Conservation (phyloP, 2,329 filamentous ascomycete genomes). For the Elsinoe australis region DNA sequence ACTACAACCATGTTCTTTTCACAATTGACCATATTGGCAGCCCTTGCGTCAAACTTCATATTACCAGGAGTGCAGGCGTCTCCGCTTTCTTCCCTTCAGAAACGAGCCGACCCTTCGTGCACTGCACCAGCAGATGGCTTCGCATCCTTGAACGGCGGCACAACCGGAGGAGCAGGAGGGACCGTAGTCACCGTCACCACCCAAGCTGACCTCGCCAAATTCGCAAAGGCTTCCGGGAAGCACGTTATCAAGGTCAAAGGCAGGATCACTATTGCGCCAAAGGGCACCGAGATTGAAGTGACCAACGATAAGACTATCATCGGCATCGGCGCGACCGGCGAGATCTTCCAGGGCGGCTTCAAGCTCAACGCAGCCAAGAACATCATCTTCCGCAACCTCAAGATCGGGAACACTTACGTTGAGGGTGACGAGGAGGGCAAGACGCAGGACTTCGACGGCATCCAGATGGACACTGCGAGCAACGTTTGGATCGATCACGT, state of each 20-base stretch:
- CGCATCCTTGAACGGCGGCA: conserved; percentile 24
- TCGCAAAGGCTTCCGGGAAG: conserved; percentile 22
- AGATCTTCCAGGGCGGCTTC: conserved; percentile 23
- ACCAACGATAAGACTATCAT: conserved; percentile 25
- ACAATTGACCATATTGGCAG: not conserved
- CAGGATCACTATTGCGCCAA: conserved; percentile 20
- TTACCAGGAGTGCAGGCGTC: not conserved
- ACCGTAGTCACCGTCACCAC: conserved; percentile 22
- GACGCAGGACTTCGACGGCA: conserved; percentile 24
- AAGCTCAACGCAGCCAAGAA: conserved; percentile 22
- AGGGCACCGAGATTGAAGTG: conserved; percentile 23
- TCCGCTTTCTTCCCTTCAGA: not conserved
- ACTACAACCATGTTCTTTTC: not conserved
- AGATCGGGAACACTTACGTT: conserved; percentile 20
- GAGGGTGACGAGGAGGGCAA: conserved; percentile 21
- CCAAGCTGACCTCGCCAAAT: conserved; percentile 22
- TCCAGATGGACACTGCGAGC: conserved; percentile 23
- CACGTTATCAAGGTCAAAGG: conserved; percentile 23
- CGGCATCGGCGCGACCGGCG: conserved; percentile 22
- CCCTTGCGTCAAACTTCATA: not conserved
- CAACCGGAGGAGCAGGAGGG: conserved; percentile 23
- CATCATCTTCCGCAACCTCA: conserved; percentile 24
- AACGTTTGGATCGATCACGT: conserved; percentile 26
- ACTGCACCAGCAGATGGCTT: conserved; percentile 21
- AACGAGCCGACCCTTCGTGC: not conserved